Evolutionary conservation across 73 alveolate species (phyloP).

Genomic region (Symbiodinium natans): DNA sequence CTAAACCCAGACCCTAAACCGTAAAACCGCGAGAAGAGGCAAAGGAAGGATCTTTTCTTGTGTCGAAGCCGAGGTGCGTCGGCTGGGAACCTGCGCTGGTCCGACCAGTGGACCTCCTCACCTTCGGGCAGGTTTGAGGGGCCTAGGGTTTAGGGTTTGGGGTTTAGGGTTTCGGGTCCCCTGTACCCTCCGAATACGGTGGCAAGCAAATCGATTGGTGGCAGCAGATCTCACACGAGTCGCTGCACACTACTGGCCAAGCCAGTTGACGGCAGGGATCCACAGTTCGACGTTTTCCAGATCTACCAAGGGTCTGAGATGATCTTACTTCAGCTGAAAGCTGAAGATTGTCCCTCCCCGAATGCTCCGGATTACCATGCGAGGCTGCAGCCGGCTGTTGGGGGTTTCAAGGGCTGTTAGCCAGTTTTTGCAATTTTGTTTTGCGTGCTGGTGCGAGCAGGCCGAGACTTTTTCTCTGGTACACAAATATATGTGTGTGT

Average conservation of each 20-base stretch:
- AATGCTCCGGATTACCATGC: background rate
- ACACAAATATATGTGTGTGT: too few relatives aligned
- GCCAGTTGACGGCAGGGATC: too few relatives aligned
- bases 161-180: too few relatives aligned
- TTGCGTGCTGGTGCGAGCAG: background rate
- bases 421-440: background rate
- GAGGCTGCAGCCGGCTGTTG: background rate
- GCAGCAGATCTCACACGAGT: slow-evolving; percentile 18
- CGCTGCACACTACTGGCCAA: background rate
- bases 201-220: background rate
- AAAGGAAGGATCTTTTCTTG: too few relatives aligned
- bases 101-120: background rate
- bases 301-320: too few relatives aligned
- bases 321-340: background rate
- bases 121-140: background rate
- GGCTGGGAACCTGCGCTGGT: slow-evolving; percentile 8
- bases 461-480: too few relatives aligned
- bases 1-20: too few relatives aligned
- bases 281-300: too few relatives aligned
- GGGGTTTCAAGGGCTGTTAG: background rate
- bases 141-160: background rate
- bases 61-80: slow-evolving; percentile 14
- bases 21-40: too few relatives aligned
- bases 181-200: too few relatives aligned
- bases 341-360: slow-evolving; percentile 12